Evolutionary conservation across 352 stramenopile species (phyloP), one percentile per base, ranked within the genome.

Genomic region (Globisporangium mamillatum): DNA sequence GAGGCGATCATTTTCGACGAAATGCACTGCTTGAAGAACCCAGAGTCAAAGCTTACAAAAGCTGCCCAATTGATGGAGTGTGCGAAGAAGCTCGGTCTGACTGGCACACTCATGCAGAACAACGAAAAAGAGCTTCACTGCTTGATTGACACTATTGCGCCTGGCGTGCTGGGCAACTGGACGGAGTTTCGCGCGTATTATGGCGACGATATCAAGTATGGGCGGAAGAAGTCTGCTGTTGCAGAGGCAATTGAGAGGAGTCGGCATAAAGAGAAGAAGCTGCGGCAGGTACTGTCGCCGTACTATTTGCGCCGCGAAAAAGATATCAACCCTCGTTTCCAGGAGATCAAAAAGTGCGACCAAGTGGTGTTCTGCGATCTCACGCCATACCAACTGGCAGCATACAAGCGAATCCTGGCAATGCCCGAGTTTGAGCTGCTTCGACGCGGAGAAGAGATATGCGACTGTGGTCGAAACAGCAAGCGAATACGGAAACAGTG

Each of bases 1-100:
- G 86, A 95, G 70, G 82, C 91, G 5, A 81, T 99, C 61, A 91
- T 99, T 63, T 91, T 99, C 14, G 98, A 99, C 74, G 98, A 99
- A 78, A 98, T 98, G 62, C 98, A 99, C 80, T 96, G 97, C 44
- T 82, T 99, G 29, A 98, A 99, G 66, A 99, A 99, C 75, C 82
- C 94, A 22, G 97, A 98, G 58, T 94, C 96, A 16, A 97, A 98
- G 67, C 79, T 99, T 5, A 90, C 84, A 1, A 69, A 84, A 53
- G 80, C 93, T 59, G 87, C 97, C 0, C 90, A 90, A 36, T 66
- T 76, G 4, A 78, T 92, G 50, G 77, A 67, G 63, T 93, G 87
- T 57, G 61, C 75, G 0, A 84, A 79, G 12, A 92, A 86, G 44
- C 73, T 98, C 16, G 85, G 96, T 27, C 82, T 98, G 18, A 97